These are phyloP conservation scores for Aspergillus proliferans DNA, from an alignment of 2,329 filamentous ascomycete genomes.

Conservation along the genomic window DNA sequence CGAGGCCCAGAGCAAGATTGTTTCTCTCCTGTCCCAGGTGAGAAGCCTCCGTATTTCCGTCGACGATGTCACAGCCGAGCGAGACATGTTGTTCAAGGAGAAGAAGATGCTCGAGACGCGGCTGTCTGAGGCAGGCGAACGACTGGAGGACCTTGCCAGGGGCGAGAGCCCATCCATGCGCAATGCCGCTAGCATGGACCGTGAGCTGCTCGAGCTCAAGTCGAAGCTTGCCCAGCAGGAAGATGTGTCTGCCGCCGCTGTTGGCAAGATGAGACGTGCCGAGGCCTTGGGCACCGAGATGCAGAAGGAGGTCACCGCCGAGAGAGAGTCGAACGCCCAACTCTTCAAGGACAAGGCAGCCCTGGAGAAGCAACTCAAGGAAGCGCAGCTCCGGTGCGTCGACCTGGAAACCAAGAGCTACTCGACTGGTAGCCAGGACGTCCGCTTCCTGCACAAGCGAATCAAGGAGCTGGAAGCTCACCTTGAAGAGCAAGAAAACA, in stretches of 20 bases:
- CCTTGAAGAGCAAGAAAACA: slow-evolving; percentile 74
- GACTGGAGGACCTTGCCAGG: slow-evolving; percentile 78
- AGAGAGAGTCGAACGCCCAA: slow-evolving; percentile 73
- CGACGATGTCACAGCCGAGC: slow-evolving; percentile 78
- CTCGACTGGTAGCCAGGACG: slow-evolving; percentile 87
- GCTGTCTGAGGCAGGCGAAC: slow-evolving; percentile 77
- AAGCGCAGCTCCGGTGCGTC: slow-evolving; percentile 80
- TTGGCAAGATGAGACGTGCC: slow-evolving; percentile 94
- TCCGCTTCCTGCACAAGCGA: slow-evolving; percentile 87
- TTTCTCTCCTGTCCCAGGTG: slow-evolving; percentile 83
- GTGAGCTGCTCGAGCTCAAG: slow-evolving; percentile 83
- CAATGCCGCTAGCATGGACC: slow-evolving; percentile 81
- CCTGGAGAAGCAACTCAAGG: slow-evolving; percentile 83
- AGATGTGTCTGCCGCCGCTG: slow-evolving; percentile 81
- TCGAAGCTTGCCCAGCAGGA: slow-evolving; percentile 84
- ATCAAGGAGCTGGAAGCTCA: slow-evolving; percentile 94
- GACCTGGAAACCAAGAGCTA: slow-evolving; percentile 97
- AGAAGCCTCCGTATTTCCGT: slow-evolving; percentile 74
- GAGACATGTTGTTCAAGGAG: slow-evolving; percentile 77
- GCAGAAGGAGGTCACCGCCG: slow-evolving; percentile 82
- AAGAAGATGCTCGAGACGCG: slow-evolving; percentile 84
- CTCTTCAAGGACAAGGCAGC: slow-evolving; percentile 85
- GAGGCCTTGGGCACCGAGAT: slow-evolving; percentile 82
- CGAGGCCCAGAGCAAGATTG: slow-evolving; percentile 88
- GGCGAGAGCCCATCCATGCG: slow-evolving; percentile 83